Evolutionary conservation across 352 stramenopile species (phyloP), one percentile per base, ranked within the genome.

Genomic region (Pythium chondricola): DNA sequence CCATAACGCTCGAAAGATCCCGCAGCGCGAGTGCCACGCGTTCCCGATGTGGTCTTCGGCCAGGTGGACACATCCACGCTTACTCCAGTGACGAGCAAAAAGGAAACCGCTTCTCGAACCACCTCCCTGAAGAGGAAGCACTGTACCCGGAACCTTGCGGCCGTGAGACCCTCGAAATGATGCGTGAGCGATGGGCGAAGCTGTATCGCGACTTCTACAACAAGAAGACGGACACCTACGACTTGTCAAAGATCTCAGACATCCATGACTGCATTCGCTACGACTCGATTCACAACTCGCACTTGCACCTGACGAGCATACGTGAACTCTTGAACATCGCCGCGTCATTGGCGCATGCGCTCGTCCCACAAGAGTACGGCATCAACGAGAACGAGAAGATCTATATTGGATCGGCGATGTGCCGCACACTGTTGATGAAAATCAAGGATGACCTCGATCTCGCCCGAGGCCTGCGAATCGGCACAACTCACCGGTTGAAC

Each of bases 191-290:
- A 18, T 98, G 94, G 94, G 68, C 78, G 10, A 98, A 98, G 70
- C 67, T 98, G 36, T 86, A 97, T 56, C 88, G 91, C 42, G 95
- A 98, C 57, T 97, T 99, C 22, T 98, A 98, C 73, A 92, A 95
- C 26, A 84, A 84, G 53, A 95, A 95, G 56, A 88, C 63, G 11
- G 80, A 95, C 50, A 91, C 75, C 3, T 98, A 98, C 69, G 95
- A 98, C 60, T 63, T 98, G 29, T 97, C 85, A 7, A 90, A 98
- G 56, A 97, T 99, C 44, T 97, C 97, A 7, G 97, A 99, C 54
- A 97, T 99, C 38, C 96, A 98, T 66, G 96, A 99, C 67, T 98
- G 96, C 68, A 94, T 98, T 43, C 88, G 95, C 20, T 99, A 98
- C 64, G 97, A 99, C 70, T 92, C 97, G 42, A 81, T 99, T 17